Evolutionary conservation across 1,284 basidiomycete species (phyloP).

Genomic region (Cutaneotrichosporon dermatis): DNA sequence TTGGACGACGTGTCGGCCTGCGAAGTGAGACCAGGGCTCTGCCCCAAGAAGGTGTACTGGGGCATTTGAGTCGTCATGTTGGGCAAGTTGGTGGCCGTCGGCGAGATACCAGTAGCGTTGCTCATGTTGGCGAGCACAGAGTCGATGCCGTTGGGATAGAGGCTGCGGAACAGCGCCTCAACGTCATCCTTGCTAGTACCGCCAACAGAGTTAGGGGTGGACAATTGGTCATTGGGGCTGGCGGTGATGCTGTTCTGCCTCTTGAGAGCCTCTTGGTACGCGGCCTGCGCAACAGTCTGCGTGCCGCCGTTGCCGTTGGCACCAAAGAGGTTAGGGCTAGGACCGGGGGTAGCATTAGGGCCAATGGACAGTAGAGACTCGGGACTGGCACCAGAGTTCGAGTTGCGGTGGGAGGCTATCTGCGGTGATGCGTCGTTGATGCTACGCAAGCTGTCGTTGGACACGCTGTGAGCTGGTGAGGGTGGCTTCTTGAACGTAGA

Average conservation of each 20-base stretch:
- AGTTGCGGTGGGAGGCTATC: slow-evolving; percentile 16
- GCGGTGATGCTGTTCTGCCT: slow-evolving; percentile 1
- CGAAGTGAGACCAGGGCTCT: slow-evolving; percentile 33
- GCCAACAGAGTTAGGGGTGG: slow-evolving; percentile 14
- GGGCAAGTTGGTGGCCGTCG: slow-evolving; percentile 1
- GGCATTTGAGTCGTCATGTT: slow-evolving; percentile 5
- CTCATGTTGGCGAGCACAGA: slow-evolving; percentile 8
- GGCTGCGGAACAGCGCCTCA: slow-evolving; percentile 42
- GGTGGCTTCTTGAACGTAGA: slow-evolving; percentile 33
- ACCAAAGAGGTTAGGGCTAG: slow-evolving; percentile 19
- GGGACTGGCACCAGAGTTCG: slow-evolving; percentile 21
- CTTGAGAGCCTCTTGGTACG: not conserved
- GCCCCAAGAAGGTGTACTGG: slow-evolving; percentile 32
- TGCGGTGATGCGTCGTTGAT: slow-evolving; percentile 30
- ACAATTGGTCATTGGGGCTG: slow-evolving; percentile 11
- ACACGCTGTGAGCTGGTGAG: slow-evolving; percentile 33
- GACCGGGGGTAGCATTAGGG: not conserved
- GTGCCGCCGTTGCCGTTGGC: not conserved
- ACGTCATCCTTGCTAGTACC: slow-evolving; percentile 30
- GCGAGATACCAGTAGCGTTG: not conserved
- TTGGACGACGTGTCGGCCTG: slow-evolving; percentile 27
- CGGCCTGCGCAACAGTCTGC: not conserved
- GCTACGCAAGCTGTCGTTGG: slow-evolving; percentile 32
- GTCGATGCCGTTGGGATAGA: slow-evolving; percentile 35
- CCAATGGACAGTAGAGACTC: slow-evolving; percentile 34